Evolutionary conservation across 306 rosid species (phyloP).

Genomic region (Senna tora): DNA sequence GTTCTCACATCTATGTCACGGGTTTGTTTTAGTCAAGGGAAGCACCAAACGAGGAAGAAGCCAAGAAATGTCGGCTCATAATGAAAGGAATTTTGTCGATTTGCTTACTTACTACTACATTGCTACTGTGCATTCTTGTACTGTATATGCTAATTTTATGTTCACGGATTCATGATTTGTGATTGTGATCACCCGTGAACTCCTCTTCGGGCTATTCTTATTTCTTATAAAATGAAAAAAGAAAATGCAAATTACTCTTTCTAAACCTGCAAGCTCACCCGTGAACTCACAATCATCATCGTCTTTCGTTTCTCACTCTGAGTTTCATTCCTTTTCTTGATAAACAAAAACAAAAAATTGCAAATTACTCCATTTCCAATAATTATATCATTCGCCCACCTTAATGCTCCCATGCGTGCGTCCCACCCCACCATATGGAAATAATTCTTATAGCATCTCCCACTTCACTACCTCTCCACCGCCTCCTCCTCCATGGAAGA

Average conservation of each 20-base stretch:
- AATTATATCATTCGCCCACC: conserved; percentile 25
- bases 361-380: neutral
- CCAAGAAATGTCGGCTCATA: conserved; percentile 39
- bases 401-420: neutral
- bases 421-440: conserved; percentile 32
- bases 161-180: conserved; percentile 20
- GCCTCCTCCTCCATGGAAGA: conserved; percentile 51
- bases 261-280: too few species aligned
- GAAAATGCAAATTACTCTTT: too few species aligned
- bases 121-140: neutral
- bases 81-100: conserved; percentile 43
- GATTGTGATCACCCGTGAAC: conserved; percentile 23
- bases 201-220: neutral
- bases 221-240: too few species aligned
- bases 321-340: too few species aligned
- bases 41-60: conserved; percentile 37
- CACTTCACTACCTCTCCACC: neutral
- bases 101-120: conserved; percentile 27
- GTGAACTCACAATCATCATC: too few species aligned
- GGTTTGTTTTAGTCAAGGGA: conserved; percentile 29
- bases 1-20: conserved; percentile 40
- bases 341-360: too few species aligned
- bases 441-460: conserved; percentile 16
- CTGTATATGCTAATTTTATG: neutral
- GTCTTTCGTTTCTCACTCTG: too few species aligned